These are phyloP conservation scores for Coniochaeta sp. DNA, from an alignment of 2,329 filamentous ascomycete species.

Conservation along the genomic window DNA sequence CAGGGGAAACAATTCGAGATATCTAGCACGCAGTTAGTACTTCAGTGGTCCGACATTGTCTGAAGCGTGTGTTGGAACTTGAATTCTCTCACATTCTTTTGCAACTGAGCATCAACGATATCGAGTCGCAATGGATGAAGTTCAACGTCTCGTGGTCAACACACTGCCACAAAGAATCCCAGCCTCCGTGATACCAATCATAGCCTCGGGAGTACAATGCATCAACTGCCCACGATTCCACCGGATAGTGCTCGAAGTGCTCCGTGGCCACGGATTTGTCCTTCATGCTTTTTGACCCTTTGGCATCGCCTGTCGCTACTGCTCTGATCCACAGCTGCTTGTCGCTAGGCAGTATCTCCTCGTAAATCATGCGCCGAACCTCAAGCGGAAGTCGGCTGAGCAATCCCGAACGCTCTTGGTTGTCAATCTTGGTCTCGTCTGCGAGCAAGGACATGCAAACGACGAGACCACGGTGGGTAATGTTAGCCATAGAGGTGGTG, in stretches of 20 bases:
- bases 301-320: background rate
- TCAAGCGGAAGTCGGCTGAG: background rate
- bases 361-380: background rate
- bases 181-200: background rate
- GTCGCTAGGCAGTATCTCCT: background rate
- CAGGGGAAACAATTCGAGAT: background rate
- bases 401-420: background rate
- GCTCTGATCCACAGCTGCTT: background rate
- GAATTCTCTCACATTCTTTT: background rate
- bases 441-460: background rate
- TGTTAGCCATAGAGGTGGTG: background rate
- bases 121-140: background rate
- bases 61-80: background rate
- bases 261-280: background rate
- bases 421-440: background rate
- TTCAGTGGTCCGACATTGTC: background rate
- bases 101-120: background rate
- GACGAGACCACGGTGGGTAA: background rate
- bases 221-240: background rate
- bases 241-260: background rate
- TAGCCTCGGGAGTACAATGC: background rate
- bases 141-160: background rate
- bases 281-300: background rate
- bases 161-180: background rate
- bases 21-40: background rate